phyloP scores from a whole-genome alignment of 163 green algal species.

The Chlamydomonas reinhardtii region DNA sequence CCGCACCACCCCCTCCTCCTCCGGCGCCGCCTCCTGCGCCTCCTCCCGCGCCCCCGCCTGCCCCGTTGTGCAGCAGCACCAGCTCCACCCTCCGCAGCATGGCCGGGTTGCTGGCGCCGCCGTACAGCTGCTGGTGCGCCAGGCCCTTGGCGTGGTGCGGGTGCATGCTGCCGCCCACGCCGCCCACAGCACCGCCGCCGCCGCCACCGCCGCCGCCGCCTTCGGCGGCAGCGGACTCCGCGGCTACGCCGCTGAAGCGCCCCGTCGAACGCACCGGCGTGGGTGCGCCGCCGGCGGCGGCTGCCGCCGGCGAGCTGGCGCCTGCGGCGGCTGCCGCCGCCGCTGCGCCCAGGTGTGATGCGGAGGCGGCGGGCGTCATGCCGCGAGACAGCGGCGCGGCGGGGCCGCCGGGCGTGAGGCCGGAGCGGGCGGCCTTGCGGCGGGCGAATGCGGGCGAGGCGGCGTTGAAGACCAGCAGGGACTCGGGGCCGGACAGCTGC shows the following conservation, averaged over 20 bases:
- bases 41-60: too few relatives aligned
- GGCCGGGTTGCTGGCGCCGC: background rate
- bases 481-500: slow-evolving; percentile 55
- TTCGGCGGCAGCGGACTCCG: too few relatives aligned
- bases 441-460: slow-evolving; percentile 32
- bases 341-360: background rate
- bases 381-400: background rate
- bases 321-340: background rate
- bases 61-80: slow-evolving; percentile 73
- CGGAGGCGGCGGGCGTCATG: slow-evolving; percentile 10
- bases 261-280: background rate
- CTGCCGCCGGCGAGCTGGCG: background rate
- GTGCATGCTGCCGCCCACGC: background rate
- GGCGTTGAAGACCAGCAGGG: slow-evolving; percentile 50
- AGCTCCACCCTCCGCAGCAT: slow-evolving; percentile 76
- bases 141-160: background rate
- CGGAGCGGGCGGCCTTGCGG: background rate
- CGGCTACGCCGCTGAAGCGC: background rate
- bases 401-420: slow-evolving; percentile 1
- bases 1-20: too few relatives aligned
- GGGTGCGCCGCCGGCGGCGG: background rate
- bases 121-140: slow-evolving; percentile 4
- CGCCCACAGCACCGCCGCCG: background rate
- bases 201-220: too few relatives aligned
- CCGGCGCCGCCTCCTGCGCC: too few relatives aligned